phyloP scores from a whole-genome alignment of 1,284 basidiomycete genomes.

The Tylopilus sp. region DNA sequence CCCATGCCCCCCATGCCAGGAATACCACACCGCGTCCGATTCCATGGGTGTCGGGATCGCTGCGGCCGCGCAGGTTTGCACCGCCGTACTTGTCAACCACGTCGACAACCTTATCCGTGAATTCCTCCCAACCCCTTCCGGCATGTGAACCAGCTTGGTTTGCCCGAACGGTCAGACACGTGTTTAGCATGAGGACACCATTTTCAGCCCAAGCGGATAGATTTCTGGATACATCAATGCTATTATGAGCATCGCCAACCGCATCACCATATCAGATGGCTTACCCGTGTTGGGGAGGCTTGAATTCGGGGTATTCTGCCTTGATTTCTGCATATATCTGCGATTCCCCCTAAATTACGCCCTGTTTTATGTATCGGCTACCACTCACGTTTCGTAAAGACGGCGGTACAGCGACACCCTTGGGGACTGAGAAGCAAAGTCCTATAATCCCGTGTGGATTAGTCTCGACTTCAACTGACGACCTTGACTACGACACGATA shows the following conservation, averaged over 20 bases:
- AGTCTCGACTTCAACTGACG: constrained; percentile 10
- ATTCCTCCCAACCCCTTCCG: constrained; percentile 83
- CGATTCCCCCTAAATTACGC: constrained; percentile 10
- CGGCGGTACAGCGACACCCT: constrained; percentile 70
- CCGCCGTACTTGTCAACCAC: constrained; percentile 75
- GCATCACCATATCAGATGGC: constrained; percentile 34
- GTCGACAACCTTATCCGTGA: constrained; percentile 69
- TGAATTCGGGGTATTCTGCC: constrained; percentile 78
- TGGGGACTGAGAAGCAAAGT: constrained; percentile 83
- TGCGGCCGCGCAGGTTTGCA: constrained; percentile 52
- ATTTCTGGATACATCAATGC: constrained; percentile 45
- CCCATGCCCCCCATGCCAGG: constrained; percentile 88
- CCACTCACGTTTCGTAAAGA: constrained; percentile 71
- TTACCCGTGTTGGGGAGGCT: constrained; percentile 81
- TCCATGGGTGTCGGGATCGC: constrained; percentile 44
- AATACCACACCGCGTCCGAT: constrained; percentile 76
- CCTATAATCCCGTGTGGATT: constrained; percentile 38
- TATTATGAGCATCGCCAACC: constrained; percentile 15
- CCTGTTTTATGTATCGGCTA: constrained; percentile 8
- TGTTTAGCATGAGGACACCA: constrained; percentile 91
- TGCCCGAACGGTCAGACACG: constrained; percentile 82
- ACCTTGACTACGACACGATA: constrained; percentile 1
- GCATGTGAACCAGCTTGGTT: constrained; percentile 79
- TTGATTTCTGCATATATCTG: constrained; percentile 89
- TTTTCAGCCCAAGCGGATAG: constrained; percentile 81